Evolutionary conservation across 2,329 filamentous ascomycete species (phyloP).

Genomic region (Phyllachora maydis): DNA sequence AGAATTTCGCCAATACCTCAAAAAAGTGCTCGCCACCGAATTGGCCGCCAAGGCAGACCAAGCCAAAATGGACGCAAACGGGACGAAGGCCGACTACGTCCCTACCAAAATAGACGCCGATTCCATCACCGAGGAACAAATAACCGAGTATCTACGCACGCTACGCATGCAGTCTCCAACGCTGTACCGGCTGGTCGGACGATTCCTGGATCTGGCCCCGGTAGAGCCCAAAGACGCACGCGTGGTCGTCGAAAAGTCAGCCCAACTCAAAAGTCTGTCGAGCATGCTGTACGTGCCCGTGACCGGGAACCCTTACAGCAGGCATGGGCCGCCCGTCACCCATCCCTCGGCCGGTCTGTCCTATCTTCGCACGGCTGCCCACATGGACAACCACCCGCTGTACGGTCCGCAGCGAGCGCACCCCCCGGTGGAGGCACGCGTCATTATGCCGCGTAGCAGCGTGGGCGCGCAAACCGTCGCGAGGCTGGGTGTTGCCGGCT

Average conservation of each 20-base stretch:
- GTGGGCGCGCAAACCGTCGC: conserved; percentile 10
- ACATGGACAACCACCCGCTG: conserved; percentile 36
- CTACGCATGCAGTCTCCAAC: conserved; percentile 27
- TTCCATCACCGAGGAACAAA: conserved; percentile 26
- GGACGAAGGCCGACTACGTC: not conserved
- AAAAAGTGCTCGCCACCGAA: conserved; percentile 22
- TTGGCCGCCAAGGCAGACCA: conserved; percentile 16
- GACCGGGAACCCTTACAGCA: conserved; percentile 22
- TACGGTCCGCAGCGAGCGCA: conserved; percentile 35
- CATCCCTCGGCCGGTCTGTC: conserved; percentile 43
- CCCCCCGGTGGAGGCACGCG: conserved; percentile 25
- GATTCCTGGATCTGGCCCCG: conserved; percentile 41
- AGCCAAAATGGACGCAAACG: conserved; percentile 15
- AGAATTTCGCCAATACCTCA: conserved; percentile 34
- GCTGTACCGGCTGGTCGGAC: conserved; percentile 32
- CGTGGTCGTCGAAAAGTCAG: conserved; percentile 1
- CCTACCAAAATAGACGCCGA: conserved; percentile 10
- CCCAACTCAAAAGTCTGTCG: conserved; percentile 2
- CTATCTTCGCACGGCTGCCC: conserved; percentile 34
- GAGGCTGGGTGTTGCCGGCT: conserved; percentile 32
- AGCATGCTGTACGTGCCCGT: conserved; percentile 4
- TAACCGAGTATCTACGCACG: conserved; percentile 27
- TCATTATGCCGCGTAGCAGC: conserved; percentile 21
- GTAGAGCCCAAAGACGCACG: conserved; percentile 15
- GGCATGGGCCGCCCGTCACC: conserved; percentile 32